A percentile compares a stretch with the other conserved stretches of the same genome.
These are phyloP conservation scores for Fusarium euwallaceae DNA, from an alignment of 2,329 filamentous ascomycete species.

Conservation along the genomic window DNA sequence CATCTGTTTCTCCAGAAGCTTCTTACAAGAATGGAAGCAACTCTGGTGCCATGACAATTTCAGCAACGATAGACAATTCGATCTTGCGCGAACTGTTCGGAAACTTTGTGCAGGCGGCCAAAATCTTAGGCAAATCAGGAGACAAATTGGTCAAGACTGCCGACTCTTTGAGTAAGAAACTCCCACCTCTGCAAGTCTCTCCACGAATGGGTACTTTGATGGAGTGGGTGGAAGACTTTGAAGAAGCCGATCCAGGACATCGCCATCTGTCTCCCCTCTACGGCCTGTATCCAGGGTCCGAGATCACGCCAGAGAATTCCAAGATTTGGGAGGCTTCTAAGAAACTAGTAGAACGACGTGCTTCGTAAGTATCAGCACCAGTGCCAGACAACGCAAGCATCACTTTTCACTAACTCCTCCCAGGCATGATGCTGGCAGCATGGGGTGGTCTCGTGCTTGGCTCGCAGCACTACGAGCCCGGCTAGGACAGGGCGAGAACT, in stretches of 20 bases:
- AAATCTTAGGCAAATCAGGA: background rate
- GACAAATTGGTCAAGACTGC: background rate
- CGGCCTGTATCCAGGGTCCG: conserved; percentile 10
- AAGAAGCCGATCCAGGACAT: background rate
- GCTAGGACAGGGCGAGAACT: background rate
- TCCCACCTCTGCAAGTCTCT: background rate
- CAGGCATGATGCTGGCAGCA: background rate
- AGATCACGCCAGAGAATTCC: background rate
- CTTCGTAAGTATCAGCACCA: background rate
- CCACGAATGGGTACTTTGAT: background rate
- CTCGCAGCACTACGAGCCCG: conserved; percentile 1
- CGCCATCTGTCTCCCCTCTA: conserved; percentile 5
- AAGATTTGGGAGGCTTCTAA: background rate
- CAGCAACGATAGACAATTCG: conserved; percentile 6
- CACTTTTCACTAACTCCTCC: background rate
- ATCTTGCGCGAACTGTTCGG: conserved; percentile 11
- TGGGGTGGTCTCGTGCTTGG: conserved; percentile 6
- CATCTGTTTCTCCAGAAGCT: conserved; percentile 7
- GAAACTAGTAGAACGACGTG: background rate
- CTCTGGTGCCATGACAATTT: background rate
- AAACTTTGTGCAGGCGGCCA: background rate
- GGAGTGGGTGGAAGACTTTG: conserved; percentile 19
- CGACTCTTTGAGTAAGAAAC: background rate
- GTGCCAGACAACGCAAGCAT: background rate
- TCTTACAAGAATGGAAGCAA: conserved; percentile 9